A percentile compares a stretch with the other conserved stretches of the same genome.
Evolutionary conservation across 768 basidiomycete genomes (phyloP).

Genomic region (Phanerodontia chrysosporium): DNA sequence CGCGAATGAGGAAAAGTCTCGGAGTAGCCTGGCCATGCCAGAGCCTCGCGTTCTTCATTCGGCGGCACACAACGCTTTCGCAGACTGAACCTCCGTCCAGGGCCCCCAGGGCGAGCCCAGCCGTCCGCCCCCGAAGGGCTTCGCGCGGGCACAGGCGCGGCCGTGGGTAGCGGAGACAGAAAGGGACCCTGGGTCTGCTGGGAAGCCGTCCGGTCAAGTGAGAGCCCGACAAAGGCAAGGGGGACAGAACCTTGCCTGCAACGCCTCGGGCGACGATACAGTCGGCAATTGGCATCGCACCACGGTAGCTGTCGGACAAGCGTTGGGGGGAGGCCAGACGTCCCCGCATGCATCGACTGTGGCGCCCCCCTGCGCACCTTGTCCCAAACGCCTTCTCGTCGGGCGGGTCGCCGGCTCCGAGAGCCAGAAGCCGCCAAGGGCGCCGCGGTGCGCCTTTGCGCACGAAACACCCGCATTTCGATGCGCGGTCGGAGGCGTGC

Average conservation of each 20-base stretch:
- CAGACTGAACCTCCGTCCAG: not conserved
- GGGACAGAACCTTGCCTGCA: not conserved
- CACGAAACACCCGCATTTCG: not conserved
- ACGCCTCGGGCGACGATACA: not conserved
- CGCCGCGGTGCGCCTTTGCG: not conserved
- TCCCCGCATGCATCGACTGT: not conserved
- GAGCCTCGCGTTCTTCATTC: not conserved
- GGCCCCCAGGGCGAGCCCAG: not conserved
- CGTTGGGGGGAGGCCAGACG: not conserved
- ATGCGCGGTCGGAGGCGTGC: no score
- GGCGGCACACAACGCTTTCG: not conserved
- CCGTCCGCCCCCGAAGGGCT: not conserved
- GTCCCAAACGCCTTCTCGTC: not conserved
- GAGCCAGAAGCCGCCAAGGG: not conserved
- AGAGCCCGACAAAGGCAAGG: not conserved
- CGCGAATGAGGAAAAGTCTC: not conserved
- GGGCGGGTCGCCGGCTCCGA: not conserved
- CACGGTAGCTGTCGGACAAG: not conserved
- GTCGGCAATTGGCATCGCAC: not conserved
- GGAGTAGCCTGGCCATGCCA: not conserved
- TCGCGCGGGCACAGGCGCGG: not conserved
- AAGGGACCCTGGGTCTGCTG: not conserved
- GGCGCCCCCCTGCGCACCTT: not conserved
- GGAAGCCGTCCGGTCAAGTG: not conserved
- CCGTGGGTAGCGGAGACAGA: not conserved